A percentile compares a stretch with the other conserved stretches of the same genome.
These are phyloP conservation scores for Umbelopsis sp. DNA, from an alignment of 371 early-diverging fungal species.

Conservation along the genomic window DNA sequence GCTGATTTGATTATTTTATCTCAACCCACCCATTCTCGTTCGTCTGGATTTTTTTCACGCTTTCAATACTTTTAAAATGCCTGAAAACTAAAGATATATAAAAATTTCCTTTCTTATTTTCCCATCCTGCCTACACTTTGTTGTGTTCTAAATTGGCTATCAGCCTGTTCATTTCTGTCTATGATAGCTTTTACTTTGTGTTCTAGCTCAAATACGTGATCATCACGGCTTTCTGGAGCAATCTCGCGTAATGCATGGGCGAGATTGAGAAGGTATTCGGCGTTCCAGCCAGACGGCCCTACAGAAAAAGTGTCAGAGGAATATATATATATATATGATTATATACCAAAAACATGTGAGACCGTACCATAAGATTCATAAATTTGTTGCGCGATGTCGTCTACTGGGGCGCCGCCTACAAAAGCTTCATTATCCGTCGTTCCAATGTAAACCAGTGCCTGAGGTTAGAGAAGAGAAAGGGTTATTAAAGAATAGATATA, in stretches of 20 bases:
- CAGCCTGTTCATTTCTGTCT: background rate
- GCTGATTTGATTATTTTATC: background rate
- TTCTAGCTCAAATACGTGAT: conserved; percentile 69
- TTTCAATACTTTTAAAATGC: background rate
- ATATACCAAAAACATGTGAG: too few relatives aligned
- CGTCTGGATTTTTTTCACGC: too few relatives aligned
- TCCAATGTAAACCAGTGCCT: conserved; percentile 85
- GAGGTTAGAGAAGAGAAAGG: conserved; percentile 1
- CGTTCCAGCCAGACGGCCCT: conserved; percentile 81
- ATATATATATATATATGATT: too few relatives aligned
- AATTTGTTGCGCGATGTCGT: conserved; percentile 77
- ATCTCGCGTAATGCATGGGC: conserved; percentile 66
- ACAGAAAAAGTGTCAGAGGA: background rate
- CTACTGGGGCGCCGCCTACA: conserved; percentile 74
- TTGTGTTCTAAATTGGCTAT: too few relatives aligned
- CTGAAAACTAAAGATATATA: too few relatives aligned
- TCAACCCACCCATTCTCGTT: too few relatives aligned
- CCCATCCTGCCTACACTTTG: too few relatives aligned
- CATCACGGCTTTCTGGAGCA: conserved; percentile 61
- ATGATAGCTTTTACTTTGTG: conserved; percentile 49
- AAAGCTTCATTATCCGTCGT: conserved; percentile 82
- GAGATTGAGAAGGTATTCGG: conserved; percentile 76
- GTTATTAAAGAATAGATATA: too few relatives aligned
- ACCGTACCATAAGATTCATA: conserved; percentile 61
- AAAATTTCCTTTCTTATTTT: too few relatives aligned